Conservation (phyloP, 345 rosid genomes). For the Mallotus nudiflorus region DNA sequence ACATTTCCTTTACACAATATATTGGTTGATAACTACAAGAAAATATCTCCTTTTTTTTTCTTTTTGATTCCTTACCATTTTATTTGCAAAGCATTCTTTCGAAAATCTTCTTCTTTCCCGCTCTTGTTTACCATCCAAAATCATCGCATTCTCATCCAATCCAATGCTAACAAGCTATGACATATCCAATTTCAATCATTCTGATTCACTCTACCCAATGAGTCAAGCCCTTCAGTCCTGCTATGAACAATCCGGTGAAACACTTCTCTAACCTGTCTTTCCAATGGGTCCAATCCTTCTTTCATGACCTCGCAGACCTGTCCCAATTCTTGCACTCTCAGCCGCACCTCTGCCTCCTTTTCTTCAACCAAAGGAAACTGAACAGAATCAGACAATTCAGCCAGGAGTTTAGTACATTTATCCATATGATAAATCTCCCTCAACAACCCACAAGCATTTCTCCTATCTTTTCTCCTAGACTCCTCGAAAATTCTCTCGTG, state of each 20-base stretch:
- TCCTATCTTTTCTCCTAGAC: constrained; percentile 73
- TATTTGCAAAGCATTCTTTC: constrained; percentile 18
- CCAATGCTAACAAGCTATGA: not conserved
- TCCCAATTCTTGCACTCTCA: constrained; percentile 60
- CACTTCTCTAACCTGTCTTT: constrained; percentile 77
- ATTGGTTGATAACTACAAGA: constrained; percentile 36
- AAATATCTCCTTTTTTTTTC: constrained; percentile 1
- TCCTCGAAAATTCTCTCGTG: constrained; percentile 82
- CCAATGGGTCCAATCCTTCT: constrained; percentile 77
- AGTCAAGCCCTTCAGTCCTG: constrained; percentile 83
- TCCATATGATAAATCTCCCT: constrained; percentile 84
- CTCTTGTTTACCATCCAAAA: constrained; percentile 10
- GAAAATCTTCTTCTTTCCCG: not conserved
- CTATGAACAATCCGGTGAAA: constrained; percentile 76
- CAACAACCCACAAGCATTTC: constrained; percentile 72
- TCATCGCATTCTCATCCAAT: not conserved
- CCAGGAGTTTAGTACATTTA: constrained; percentile 53
- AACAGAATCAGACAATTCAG: constrained; percentile 64
- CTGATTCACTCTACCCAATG: constrained; percentile 42
- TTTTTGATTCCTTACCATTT: constrained; percentile 26
- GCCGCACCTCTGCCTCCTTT: constrained; percentile 58
- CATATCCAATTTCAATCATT: constrained; percentile 25
- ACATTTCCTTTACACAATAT: constrained; percentile 50
- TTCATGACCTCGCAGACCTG: constrained; percentile 51
- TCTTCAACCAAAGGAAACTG: constrained; percentile 66